Evolutionary conservation across 1,284 basidiomycete species (phyloP).

Genomic region (Pseudozyma pruni): DNA sequence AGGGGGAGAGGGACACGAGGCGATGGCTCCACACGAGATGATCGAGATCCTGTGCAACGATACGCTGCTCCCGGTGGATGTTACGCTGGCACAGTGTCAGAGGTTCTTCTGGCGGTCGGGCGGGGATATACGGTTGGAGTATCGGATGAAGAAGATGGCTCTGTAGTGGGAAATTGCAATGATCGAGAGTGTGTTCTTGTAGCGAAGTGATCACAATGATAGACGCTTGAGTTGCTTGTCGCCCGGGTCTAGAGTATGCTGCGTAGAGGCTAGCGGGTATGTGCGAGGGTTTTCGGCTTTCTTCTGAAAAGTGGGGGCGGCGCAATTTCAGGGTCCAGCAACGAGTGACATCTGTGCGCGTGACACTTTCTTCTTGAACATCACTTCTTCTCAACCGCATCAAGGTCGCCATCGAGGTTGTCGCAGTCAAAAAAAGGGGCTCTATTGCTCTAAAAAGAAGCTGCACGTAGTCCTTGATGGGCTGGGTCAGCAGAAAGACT

Average conservation of each 20-base stretch:
- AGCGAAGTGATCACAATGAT: too few species aligned
- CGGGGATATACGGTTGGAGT: conserved; percentile 52
- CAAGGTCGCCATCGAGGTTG: too few species aligned
- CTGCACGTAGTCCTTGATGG: too few species aligned
- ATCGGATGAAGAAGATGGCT: conserved; percentile 36
- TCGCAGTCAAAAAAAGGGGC: too few species aligned
- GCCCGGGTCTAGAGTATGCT: too few species aligned
- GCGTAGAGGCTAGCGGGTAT: too few species aligned
- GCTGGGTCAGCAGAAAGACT: too few species aligned
- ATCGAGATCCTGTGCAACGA: conserved; percentile 91
- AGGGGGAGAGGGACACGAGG: neutral
- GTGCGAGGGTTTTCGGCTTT: too few species aligned
- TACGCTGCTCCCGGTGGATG: conserved; percentile 79
- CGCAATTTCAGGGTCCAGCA: neutral
- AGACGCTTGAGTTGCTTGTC: too few species aligned
- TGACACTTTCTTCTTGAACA: neutral
- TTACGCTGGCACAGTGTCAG: conserved; percentile 78
- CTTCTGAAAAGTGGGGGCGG: too few species aligned
- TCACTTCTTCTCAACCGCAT: conserved; percentile 1
- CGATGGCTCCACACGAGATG: conserved; percentile 74
- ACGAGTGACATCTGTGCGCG: neutral
- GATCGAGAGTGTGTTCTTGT: neutral
- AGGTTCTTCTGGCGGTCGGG: conserved; percentile 43
- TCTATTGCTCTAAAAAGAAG: too few species aligned
- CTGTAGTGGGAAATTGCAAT: neutral